Evolutionary conservation across 164 flowering plant genomes (phyloP).

Genomic region (Nymphaea thermarum): DNA sequence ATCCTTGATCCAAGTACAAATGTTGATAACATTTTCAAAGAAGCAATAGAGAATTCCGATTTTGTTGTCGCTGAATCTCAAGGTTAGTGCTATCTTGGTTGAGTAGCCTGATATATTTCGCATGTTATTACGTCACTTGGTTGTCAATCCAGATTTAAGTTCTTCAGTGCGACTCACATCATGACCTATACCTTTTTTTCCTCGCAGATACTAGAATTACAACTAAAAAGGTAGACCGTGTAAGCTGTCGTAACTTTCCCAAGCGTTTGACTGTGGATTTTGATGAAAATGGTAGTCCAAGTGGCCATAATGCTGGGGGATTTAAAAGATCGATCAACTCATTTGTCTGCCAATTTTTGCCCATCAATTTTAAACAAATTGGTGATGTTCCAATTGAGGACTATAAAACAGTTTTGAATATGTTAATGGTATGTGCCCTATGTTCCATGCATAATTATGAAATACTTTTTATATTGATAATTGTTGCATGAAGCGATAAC

Average conservation of each 20-base stretch:
- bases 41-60: constrained; percentile 18
- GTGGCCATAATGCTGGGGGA: constrained; percentile 20
- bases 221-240: constrained; percentile 4
- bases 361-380: constrained; percentile 19
- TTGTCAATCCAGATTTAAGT: no score
- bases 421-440: constrained; percentile 19
- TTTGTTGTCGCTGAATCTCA: constrained; percentile 5
- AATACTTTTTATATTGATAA: background rate
- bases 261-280: constrained; percentile 18
- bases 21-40: constrained; percentile 21
- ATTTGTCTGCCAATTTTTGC: constrained; percentile 19
- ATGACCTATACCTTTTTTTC: no score
- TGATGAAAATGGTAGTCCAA: constrained; percentile 20
- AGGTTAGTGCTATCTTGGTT: constrained; percentile 4
- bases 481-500: background rate
- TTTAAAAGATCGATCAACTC: constrained; percentile 23
- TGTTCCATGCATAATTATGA: background rate
- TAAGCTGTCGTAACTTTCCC: constrained; percentile 9
- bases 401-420: constrained; percentile 14
- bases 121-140: no score
- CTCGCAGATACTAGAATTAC: no score
- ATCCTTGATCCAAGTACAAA: constrained; percentile 15
- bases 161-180: no score
- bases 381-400: constrained; percentile 21
- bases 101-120: no score